Conservation (phyloP, 768 basidiomycete genomes). For the Auricularia sp. region DNA sequence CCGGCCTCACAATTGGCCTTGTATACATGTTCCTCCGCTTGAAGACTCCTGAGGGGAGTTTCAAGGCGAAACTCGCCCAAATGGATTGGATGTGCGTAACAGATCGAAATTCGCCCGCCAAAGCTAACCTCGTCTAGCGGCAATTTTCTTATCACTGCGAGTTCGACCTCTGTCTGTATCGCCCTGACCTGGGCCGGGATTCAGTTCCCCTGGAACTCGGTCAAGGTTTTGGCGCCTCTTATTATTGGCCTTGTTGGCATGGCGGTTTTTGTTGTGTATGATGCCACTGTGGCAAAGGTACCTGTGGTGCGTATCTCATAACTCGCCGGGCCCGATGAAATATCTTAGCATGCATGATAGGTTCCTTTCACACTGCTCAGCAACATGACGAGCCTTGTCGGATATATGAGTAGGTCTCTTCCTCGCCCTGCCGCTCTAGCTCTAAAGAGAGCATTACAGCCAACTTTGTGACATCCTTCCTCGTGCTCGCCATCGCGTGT, state of each 20-base stretch:
- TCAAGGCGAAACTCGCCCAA: conserved; percentile 13
- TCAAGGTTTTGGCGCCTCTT: conserved; percentile 31
- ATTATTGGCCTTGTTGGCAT: conserved; percentile 30
- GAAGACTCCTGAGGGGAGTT: conserved; percentile 11
- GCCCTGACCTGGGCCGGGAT: conserved; percentile 35
- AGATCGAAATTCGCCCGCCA: conserved; percentile 14
- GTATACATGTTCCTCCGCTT: conserved; percentile 12
- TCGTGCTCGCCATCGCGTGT: not conserved
- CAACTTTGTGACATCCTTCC: not conserved
- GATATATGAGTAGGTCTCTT: not conserved
- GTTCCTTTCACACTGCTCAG: not conserved
- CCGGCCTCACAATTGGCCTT: conserved; percentile 14
- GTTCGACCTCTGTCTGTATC: conserved; percentile 19
- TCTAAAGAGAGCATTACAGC: not conserved
- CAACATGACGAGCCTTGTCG: not conserved
- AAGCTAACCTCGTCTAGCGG: conserved; percentile 24
- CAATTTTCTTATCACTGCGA: conserved; percentile 23
- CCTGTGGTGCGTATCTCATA: conserved; percentile 23
- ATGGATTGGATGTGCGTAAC: conserved; percentile 23
- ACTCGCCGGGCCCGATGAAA: not conserved
- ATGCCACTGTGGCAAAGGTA: conserved; percentile 20
- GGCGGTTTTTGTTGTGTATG: conserved; percentile 27
- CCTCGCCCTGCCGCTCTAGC: no score
- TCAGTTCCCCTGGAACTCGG: conserved; percentile 30
- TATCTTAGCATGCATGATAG: not conserved